phyloP scores from a whole-genome alignment of 2,329 filamentous ascomycete genomes.

The Colletotrichum karsti region DNA sequence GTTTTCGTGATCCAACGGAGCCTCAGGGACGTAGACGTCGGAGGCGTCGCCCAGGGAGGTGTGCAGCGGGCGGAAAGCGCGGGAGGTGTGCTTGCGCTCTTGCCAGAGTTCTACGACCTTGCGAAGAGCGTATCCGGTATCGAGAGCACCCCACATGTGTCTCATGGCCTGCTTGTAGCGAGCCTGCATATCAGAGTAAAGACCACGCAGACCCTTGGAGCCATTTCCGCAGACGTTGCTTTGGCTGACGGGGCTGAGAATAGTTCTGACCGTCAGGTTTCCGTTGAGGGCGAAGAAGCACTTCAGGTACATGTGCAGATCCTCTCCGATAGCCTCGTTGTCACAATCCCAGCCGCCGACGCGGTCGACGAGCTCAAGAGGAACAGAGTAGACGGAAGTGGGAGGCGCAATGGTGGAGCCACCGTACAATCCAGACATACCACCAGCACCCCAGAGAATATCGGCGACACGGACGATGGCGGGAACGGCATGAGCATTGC shows the following conservation, averaged over 20 bases:
- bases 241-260: conserved; percentile 76
- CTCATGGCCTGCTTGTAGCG: conserved; percentile 77
- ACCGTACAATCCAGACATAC: conserved; percentile 73
- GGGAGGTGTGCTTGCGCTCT: conserved; percentile 63
- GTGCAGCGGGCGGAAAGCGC: conserved; percentile 65
- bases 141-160: conserved; percentile 80
- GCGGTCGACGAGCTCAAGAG: conserved; percentile 71
- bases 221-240: conserved; percentile 73
- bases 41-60: conserved; percentile 54
- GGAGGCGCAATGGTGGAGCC: conserved; percentile 73
- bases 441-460: conserved; percentile 76
- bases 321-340: conserved; percentile 77
- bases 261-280: conserved; percentile 69
- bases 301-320: conserved; percentile 82
- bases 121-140: conserved; percentile 72
- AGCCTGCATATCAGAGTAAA: conserved; percentile 66
- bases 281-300: conserved; percentile 80
- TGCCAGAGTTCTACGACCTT: conserved; percentile 66
- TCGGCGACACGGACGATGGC: conserved; percentile 76
- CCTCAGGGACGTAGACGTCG: conserved; percentile 58
- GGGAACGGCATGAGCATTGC: conserved; percentile 74
- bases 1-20: conserved; percentile 47
- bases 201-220: conserved; percentile 59
- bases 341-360: conserved; percentile 79
- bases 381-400: conserved; percentile 78